Evolutionary conservation across 2,329 filamentous ascomycete species (phyloP), one percentile per base, ranked within the genome.

Genomic region (Claviceps pazoutovae): DNA sequence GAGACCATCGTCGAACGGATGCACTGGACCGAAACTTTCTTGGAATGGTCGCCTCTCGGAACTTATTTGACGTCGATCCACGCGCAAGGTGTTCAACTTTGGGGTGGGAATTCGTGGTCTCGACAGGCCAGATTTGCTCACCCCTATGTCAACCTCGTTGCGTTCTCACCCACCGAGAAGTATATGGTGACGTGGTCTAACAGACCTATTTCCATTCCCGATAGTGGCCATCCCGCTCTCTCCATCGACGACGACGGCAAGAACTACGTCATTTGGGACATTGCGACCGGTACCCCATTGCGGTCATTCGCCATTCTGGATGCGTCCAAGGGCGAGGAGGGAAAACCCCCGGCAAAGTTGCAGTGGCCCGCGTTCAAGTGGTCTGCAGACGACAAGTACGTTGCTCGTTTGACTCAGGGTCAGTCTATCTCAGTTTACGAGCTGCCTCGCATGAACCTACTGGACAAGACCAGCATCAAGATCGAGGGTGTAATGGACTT

Each of bases 281-380:
- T 97, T 56, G 86, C 87, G 50, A 93, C 91, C 9, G 83, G 82
- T 61, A 86, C 91, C 67, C 88, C 91, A 52, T 78, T 98, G 49
- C 86, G 93, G 57, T 97, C 93, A 0, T 98, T 98, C 65, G 83
- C 88, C 56, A 95, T 91, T 60, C 79, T 95, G 57, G 93, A 98
- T 59, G 72, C 87, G 14, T 81, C 86, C 34, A 78, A 77, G 57
- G 58, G 59, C 5, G 69, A 70, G 55, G 75, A 79, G 48, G 71
- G 72, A 39, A 94, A 95, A 76, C 69, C 70, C 44, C 70, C 71
- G 13, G 88, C 89, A 69, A 96, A 96, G 79, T 82, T 94, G 61
- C 87, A 93, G 64, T 98, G 93, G 93, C 93, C 93, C 23, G 90
- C 91, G 2, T 98, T 98, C 82, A 98, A 98, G 74, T 98, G 93